Evolutionary conservation across 2,329 filamentous ascomycete species (phyloP).

Genomic region (Aspergillus aculeatinus): DNA sequence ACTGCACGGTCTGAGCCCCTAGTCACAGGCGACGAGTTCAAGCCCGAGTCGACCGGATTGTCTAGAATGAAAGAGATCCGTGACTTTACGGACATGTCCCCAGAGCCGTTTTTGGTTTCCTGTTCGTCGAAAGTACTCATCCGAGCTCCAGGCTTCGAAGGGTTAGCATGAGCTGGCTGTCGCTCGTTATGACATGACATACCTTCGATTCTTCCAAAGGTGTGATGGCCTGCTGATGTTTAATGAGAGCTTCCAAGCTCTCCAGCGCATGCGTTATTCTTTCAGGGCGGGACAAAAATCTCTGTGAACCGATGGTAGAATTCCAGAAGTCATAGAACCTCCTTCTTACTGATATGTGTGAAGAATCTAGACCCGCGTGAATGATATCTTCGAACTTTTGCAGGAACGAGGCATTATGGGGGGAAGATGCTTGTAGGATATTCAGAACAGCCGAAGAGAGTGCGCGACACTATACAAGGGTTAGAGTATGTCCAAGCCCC

Average conservation of each 20-base stretch:
- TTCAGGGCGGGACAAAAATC: constrained; percentile 63
- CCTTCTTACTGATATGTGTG: constrained; percentile 52
- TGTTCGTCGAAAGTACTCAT: not conserved
- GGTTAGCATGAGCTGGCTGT: not conserved
- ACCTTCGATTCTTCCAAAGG: constrained; percentile 29
- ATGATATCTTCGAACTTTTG: constrained; percentile 54
- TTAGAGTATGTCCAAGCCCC: constrained; percentile 20
- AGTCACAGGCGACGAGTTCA: constrained; percentile 33
- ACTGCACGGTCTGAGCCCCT: constrained; percentile 16
- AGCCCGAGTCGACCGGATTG: constrained; percentile 12
- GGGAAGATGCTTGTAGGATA: constrained; percentile 30
- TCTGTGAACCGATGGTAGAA: constrained; percentile 60
- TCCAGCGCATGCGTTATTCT: constrained; percentile 63
- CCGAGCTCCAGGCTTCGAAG: not conserved
- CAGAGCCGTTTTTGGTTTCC: not conserved
- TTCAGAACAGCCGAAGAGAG: constrained; percentile 34
- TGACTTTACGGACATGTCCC: constrained; percentile 15
- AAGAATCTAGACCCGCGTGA: constrained; percentile 54
- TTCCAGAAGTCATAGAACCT: constrained; percentile 67
- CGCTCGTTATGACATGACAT: not conserved
- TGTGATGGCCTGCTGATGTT: constrained; percentile 52
- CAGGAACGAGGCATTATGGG: constrained; percentile 41
- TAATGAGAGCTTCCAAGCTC: constrained; percentile 57
- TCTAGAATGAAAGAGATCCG: constrained; percentile 20
- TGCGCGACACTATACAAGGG: constrained; percentile 29